A percentile compares a stretch with the other conserved stretches of the same genome.
Conservation (phyloP, 352 stramenopile genomes). For the Phytophthora aleatoria region DNA sequence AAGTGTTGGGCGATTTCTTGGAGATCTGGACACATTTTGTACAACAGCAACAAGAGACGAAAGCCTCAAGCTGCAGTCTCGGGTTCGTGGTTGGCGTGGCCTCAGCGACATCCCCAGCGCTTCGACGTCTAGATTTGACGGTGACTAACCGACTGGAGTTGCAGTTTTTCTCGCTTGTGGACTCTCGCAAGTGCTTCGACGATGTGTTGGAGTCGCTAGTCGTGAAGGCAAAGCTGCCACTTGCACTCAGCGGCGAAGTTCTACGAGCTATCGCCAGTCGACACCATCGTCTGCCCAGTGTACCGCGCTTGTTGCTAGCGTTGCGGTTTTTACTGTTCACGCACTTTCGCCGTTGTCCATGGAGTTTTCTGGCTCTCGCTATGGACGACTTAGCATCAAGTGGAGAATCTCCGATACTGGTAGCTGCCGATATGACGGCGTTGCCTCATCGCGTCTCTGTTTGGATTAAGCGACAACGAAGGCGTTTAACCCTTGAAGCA, state of each 20-base stretch:
- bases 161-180: conserved; percentile 79
- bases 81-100: conserved; percentile 76
- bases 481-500: conserved; percentile 15
- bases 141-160: conserved; percentile 62
- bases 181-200: conserved; percentile 78
- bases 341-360: conserved; percentile 59
- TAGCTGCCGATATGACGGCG: conserved; percentile 16
- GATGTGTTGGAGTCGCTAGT: conserved; percentile 77
- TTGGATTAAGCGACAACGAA: conserved; percentile 30
- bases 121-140: conserved; percentile 65
- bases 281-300: conserved; percentile 67
- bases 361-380: conserved; percentile 64
- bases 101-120: conserved; percentile 63
- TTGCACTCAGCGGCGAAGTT: conserved; percentile 54
- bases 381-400: conserved; percentile 18
- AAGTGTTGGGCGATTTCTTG: conserved; percentile 71
- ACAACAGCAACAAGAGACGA: conserved; percentile 24
- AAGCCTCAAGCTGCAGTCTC: conserved; percentile 25
- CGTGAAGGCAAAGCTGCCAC: conserved; percentile 62
- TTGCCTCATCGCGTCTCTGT: conserved; percentile 30
- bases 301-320: conserved; percentile 62
- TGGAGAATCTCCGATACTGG: conserved; percentile 25
- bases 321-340: conserved; percentile 66
- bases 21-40: conserved; percentile 70
- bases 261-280: conserved; percentile 52